Evolutionary conservation across 2,329 filamentous ascomycete species (phyloP).

Genomic region (Clonostachys chloroleuca): DNA sequence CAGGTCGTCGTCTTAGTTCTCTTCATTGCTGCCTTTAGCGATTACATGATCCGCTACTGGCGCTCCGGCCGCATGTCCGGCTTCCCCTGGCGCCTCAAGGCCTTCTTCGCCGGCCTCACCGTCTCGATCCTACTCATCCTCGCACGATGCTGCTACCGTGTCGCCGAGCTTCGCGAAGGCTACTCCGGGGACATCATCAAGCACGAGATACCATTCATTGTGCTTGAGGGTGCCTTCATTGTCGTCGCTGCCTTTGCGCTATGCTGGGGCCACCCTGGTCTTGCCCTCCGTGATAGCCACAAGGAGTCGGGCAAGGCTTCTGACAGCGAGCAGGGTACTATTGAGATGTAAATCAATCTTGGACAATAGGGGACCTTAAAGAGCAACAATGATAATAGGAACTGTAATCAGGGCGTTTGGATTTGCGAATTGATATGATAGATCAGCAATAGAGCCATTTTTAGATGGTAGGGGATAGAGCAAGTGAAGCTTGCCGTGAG

Average conservation of each 20-base stretch:
- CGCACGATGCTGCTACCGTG: slow-evolving; percentile 52
- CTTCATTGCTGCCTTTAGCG: slow-evolving; percentile 32
- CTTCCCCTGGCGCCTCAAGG: slow-evolving; percentile 27
- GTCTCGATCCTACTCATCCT: slow-evolving; percentile 51
- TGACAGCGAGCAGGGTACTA: too few species aligned
- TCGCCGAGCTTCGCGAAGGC: slow-evolving; percentile 52
- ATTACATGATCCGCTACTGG: slow-evolving; percentile 26
- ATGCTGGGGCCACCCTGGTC: slow-evolving; percentile 33
- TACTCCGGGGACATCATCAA: slow-evolving; percentile 48
- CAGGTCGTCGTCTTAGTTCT: slow-evolving; percentile 40
- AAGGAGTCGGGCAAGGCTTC: not conserved
- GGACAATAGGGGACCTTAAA: too few species aligned
- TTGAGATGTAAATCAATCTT: too few species aligned
- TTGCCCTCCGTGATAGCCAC: slow-evolving; percentile 23
- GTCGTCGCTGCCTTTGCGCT: slow-evolving; percentile 24
- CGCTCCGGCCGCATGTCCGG: slow-evolving; percentile 10
- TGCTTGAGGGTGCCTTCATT: slow-evolving; percentile 35
- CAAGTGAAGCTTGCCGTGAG: too few species aligned
- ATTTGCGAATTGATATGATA: too few species aligned
- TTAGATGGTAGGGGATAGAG: too few species aligned
- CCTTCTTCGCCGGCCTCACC: slow-evolving; percentile 41
- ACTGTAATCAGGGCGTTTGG: too few species aligned
- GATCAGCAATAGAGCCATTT: too few species aligned
- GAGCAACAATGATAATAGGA: too few species aligned
- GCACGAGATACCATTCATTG: slow-evolving; percentile 46